A percentile compares a stretch with the other conserved stretches of the same genome.
Conservation (phyloP, 305 asterid species). For the Caryopteris hybrid region DNA sequence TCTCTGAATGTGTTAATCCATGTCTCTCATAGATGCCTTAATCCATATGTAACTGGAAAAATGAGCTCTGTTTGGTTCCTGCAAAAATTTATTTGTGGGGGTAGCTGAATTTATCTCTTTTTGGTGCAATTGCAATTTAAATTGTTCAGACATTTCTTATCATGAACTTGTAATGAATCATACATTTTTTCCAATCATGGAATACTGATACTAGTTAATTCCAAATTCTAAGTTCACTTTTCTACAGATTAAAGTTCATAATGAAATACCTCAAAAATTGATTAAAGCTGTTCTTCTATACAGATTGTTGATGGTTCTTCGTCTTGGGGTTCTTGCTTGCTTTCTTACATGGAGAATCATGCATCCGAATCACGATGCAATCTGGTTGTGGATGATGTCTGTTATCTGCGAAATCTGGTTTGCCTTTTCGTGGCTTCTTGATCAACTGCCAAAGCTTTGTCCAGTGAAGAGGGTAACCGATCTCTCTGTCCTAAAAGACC, state of each 20-base stretch:
- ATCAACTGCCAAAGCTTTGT: conserved; percentile 83
- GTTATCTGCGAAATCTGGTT: conserved; percentile 90
- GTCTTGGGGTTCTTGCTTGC: conserved; percentile 69
- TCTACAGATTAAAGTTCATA: too few relatives aligned
- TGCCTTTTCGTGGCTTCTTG: conserved; percentile 89
- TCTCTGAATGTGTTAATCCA: neutral
- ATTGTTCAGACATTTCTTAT: too few relatives aligned
- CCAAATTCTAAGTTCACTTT: too few relatives aligned
- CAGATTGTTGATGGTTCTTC: conserved; percentile 72
- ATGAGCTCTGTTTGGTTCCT: too few relatives aligned
- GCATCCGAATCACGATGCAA: conserved; percentile 85
- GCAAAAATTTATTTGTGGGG: too few relatives aligned
- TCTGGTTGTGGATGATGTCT: conserved; percentile 93
- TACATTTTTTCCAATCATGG: too few relatives aligned
- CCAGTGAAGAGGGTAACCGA: conserved; percentile 79
- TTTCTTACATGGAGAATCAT: conserved; percentile 79
- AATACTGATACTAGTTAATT: neutral
- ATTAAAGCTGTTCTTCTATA: neutral
- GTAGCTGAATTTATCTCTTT: too few relatives aligned
- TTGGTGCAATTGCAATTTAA: too few relatives aligned
- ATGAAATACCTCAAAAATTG: too few relatives aligned
- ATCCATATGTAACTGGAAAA: too few relatives aligned
- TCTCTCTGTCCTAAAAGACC: conserved; percentile 59
- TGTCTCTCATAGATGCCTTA: too few relatives aligned
- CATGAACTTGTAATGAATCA: neutral